Evolutionary conservation across 2,329 filamentous ascomycete genomes (phyloP), one percentile per base, ranked within the genome.

Genomic region (Kalmusia sp.): DNA sequence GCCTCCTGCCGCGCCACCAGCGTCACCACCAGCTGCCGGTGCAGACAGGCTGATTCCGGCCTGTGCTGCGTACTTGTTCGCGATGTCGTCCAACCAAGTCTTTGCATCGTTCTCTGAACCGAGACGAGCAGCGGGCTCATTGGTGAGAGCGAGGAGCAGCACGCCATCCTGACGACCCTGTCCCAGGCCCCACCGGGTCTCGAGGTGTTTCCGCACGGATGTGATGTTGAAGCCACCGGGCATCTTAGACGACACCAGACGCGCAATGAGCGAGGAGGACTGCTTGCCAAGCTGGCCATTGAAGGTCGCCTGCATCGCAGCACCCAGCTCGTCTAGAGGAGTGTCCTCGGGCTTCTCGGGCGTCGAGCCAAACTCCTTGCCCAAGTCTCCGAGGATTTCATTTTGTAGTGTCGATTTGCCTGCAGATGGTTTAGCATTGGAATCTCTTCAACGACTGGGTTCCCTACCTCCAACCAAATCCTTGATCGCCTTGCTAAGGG

Each of bases 211-310:
- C 69, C 95, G 87, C 40, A 96, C 91, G 11, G 92, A 84, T 70
- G 93, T 98, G 75, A 98, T 98, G 76, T 98, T 99, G 86, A 99
- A 99, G 58, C 95, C 95, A 80, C 93, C 95, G 41, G 95, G 95
- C 95, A 99, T 99, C 80, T 99, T 99, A 25, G 95, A 97, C 2
- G 95, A 98, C 37, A 99, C 95, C 73, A 99, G 82, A 64, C 95
- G 89, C 44, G 95, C 95, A 74, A 99, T 89, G 52, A 99, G 85
- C 2, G 93, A 96, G 49, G 91, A 89, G 0, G 95, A 96, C 67
- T 97, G 93, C 80, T 99, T 99, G 76, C 95, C 95, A 57, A 99
- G 87, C 79, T 96, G 93, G 65, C 95, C 95, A 78, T 97, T 95
- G 80, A 99, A 99, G n/a, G 93, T 98, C 40, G 91, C 88, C 79